Base-by-base conservation (phyloP, 2,329 filamentous ascomycete species). In the Penicillium sumatraense region DNA sequence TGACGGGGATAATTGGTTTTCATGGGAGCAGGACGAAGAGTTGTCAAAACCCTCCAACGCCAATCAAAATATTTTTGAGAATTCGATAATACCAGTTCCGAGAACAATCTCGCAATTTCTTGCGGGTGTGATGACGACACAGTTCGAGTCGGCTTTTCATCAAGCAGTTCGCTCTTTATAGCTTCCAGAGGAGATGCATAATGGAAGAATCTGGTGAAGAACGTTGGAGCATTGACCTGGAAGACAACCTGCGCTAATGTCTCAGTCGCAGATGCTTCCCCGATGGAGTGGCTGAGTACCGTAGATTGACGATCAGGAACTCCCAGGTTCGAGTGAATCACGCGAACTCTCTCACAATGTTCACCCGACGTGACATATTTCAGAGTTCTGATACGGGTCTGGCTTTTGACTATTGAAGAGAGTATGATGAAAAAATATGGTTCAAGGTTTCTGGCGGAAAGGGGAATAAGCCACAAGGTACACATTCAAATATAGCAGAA, bases 201-300 rank as follows among this genome's bases (percentile, higher is more conserved):
- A 44, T 53, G 42, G 29, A 53, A 53, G 24, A 53, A 53, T 40
- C 50, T 31, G 33, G 50, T 24, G 44, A 29, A 53, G 21, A 53
- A 53, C 4, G 16, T 48, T 20, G 42, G 50, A 31, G 33, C 48
- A 40, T 33, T 53, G 23, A 53, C 42, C 29, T 47, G 16, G 26
- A 53, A 53, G 24, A 27, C 24, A 27, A 53, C 46, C 24, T 53
- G 42, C 16, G 36, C 42, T 18, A 46, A 21, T 27, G 23, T 31
- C 18, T 31, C 42, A 16, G 9, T 27, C 24, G 18, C 29, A 20
- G 42, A 20, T 31, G 7, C 23, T 46, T 46, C 42, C n/a, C 18
- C 24, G 24, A 31, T 18, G 24, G 26, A n/a, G 13, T 16, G 14
- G 35, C n/a, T 38, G 35, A 38, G 35, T 38, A 38, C 16, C n/a